Base-by-base conservation (phyloP, 352 stramenopile species). In the Globisporangium radiosum region DNA sequence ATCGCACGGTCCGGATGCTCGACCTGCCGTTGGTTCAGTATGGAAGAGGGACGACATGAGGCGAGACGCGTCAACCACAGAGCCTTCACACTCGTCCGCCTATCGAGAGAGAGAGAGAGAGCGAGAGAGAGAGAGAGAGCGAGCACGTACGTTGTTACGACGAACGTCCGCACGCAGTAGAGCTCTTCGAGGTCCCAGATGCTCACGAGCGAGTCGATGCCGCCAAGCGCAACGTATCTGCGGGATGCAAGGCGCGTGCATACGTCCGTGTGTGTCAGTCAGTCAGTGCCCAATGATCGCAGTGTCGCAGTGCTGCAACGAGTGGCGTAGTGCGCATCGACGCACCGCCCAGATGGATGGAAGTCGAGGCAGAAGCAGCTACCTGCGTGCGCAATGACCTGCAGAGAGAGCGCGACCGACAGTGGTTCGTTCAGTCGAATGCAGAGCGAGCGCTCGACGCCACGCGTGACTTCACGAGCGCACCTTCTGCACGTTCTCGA, bases 181-280 rank as follows among this genome's bases (percentile, higher is more conserved):
- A 94, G 77, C 57, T 94, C 83, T 59, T 94, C 77, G 17, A 94
- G 63, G 58, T 94, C 85, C 85, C 85, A 94, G 3, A 94, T 59
- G 55, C 82, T 92, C 59, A 92, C 81, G 43, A 94, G 72, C 45
- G 85, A 94, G 58, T 94, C 85, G 7, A 90, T 59, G n/a, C 85
- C 80, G n/a, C 85, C 85, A 19, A 94, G 65, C 44, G 68, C 82
- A 33, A 94, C 73, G 50, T 75, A 85, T 64, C 85, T 94, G 52
- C 10, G 17, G 50, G 38, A 36, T 7, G 19, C 48, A 54, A 33
- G 25, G 25, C 25, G 25, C 25, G 25, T 33, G 25, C 25, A 33
- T 33, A 33, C 25, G 25, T 33, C 25, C 25, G 25, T 33, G 25
- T 11, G 25, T 17, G 36, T 40, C 9, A 17, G 48, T 36, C 10